Percentiles rank a stretch among this genome's conserved stretches.
Evolutionary conservation across 2,329 filamentous ascomycete species (phyloP).

Genomic region (Arachnopeziza araneosa): DNA sequence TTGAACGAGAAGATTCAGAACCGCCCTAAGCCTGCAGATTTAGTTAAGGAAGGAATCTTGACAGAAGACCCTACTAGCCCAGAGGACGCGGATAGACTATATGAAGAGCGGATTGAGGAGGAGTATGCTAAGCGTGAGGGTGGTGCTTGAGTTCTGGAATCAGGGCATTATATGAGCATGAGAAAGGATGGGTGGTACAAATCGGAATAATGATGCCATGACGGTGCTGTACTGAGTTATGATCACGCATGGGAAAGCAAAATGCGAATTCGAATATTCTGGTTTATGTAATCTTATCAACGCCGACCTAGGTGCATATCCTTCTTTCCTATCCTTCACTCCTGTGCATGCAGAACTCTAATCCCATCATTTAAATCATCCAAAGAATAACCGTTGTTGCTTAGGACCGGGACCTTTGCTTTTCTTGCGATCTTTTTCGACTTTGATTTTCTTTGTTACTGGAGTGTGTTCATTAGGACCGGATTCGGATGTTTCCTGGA

Average conservation of each 20-base stretch:
- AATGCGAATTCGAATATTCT: neutral
- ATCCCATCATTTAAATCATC: conserved; percentile 5
- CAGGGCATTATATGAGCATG: neutral
- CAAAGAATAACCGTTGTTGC: conserved; percentile 17
- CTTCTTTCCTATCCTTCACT: neutral
- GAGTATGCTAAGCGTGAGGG: conserved; percentile 60
- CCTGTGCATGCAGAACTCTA: neutral
- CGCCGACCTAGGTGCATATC: conserved; percentile 4
- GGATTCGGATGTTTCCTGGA: conserved; percentile 44
- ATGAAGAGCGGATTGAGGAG: conserved; percentile 56
- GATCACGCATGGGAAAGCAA: neutral
- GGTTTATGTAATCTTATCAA: neutral
- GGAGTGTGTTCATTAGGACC: conserved; percentile 11
- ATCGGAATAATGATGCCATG: no score
- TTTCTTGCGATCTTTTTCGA: conserved; percentile 10
- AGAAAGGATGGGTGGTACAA: neutral
- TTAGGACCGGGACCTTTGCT: conserved; percentile 12
- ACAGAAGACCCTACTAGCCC: conserved; percentile 58
- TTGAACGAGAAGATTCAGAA: conserved; percentile 82
- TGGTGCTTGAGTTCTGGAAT: conserved; percentile 41
- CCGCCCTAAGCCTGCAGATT: conserved; percentile 67
- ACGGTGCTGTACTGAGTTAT: no score
- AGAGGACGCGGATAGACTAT: conserved; percentile 37
- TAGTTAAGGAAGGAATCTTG: conserved; percentile 76
- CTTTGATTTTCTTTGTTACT: conserved; percentile 13